Conservation (phyloP, 768 basidiomycete genomes). For the Ramaria sp. region DNA sequence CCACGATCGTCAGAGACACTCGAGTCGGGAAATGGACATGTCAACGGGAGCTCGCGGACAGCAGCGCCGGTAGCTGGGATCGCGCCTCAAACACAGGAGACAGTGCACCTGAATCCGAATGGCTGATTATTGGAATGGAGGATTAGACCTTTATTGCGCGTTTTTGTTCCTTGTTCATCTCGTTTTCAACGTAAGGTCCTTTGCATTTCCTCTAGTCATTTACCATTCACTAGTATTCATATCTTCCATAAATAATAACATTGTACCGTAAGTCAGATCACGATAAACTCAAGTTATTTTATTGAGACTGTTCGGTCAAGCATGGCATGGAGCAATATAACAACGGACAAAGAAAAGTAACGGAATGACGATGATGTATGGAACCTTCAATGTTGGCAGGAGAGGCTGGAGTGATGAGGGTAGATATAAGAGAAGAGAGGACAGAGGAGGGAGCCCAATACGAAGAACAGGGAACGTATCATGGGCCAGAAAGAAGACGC, state of each 20-base stretch:
- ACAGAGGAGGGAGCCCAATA: slow-evolving; percentile 17
- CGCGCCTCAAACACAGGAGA: slow-evolving; percentile 57
- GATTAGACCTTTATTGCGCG: slow-evolving; percentile 1
- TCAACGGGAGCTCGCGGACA: slow-evolving; percentile 34
- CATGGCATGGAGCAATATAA: not conserved
- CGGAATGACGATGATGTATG: slow-evolving; percentile 5
- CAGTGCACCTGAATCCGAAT: slow-evolving; percentile 84
- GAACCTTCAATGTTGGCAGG: slow-evolving; percentile 1
- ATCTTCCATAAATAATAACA: not conserved
- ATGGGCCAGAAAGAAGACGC: slow-evolving; percentile 10
- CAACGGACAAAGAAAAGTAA: not conserved
- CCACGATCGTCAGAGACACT: slow-evolving; percentile 19
- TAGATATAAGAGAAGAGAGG: slow-evolving; percentile 15
- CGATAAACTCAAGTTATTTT: not conserved
- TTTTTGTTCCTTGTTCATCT: not conserved
- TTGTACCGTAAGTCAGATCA: too few relatives aligned
- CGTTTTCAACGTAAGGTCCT: not conserved
- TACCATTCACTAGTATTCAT: not conserved
- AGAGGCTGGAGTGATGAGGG: slow-evolving; percentile 10
- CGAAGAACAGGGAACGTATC: slow-evolving; percentile 12
- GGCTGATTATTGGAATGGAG: slow-evolving; percentile 61
- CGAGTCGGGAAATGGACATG: slow-evolving; percentile 64
- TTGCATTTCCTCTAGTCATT: slow-evolving; percentile 2
- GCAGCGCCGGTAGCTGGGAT: slow-evolving; percentile 61
- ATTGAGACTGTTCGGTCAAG: not conserved